Base-by-base conservation (phyloP, 257 asterid genomes). In the Eucommia ulmoides region DNA sequence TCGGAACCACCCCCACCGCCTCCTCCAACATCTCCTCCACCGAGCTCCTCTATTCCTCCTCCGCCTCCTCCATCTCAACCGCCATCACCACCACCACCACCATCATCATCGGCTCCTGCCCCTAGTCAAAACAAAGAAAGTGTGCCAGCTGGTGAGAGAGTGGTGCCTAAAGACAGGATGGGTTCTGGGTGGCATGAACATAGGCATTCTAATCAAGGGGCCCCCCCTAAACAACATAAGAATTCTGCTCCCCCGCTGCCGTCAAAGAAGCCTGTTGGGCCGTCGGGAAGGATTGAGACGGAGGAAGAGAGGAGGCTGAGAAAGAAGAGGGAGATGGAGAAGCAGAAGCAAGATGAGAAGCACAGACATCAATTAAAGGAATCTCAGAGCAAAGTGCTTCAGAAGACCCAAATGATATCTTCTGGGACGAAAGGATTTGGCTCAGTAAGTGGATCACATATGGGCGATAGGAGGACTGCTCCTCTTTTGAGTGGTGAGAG, bases 291-390 rank as follows among this genome's bases (percentile, higher is more conserved):
- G 65, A 73, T 59, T 52, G 96, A 91, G 81, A 83, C 86, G 6
- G 98, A 86, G 70, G 96, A 82, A 22, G 98, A 89, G 71, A 80
- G 96, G 62, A 82, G 96, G 72, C 23, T 74, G 71, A 70, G 94
- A 58, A 82, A 82, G 74, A 85, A 67, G 72, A 74, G 68, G 64
- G 94, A 85, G 45, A 76, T 63, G n/a, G 96, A 89, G 64, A 84
- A 73, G 66, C 82, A 71, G 66, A 79, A 74, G 76, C 93, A 88
- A 52, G 94, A 82, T 19, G 97, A 79, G 68, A 88, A 77, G 61
- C 68, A 73, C 48, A 85, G 71, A 73, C 97, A 82, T 38, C 91
- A 82, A 45, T 24, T 80, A 22, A 78, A 71, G 60, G 97, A 89
- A 54, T 72, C 93, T 1, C 97, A 89, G 60, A 85, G 70, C 69